Evolutionary conservation across 2,329 filamentous ascomycete genomes (phyloP).

Genomic region (Clonostachys rosea): DNA sequence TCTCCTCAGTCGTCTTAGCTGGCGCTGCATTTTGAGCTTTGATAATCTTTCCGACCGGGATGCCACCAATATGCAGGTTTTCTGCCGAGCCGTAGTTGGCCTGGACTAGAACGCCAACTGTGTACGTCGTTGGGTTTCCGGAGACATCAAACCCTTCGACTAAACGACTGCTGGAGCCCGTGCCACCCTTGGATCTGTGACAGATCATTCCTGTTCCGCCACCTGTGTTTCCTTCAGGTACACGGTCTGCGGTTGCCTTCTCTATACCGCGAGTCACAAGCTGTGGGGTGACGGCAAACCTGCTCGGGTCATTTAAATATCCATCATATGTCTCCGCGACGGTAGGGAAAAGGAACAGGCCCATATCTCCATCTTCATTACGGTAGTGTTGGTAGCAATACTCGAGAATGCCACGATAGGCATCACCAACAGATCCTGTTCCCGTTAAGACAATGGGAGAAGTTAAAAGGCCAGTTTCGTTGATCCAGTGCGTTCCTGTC

Average conservation of each 20-base stretch:
- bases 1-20: slow-evolving; percentile 8
- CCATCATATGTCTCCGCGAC: slow-evolving; percentile 63
- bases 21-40: slow-evolving; percentile 25
- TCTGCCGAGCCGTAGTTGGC: slow-evolving; percentile 58
- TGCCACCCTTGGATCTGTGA: slow-evolving; percentile 63
- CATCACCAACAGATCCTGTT: slow-evolving; percentile 51
- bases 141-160: slow-evolving; percentile 36
- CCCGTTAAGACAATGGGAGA: slow-evolving; percentile 59
- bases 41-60: slow-evolving; percentile 57
- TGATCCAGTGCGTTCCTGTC: slow-evolving; percentile 57
- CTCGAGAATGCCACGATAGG: slow-evolving; percentile 54
- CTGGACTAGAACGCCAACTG: slow-evolving; percentile 58
- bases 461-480: slow-evolving; percentile 54
- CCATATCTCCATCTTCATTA: slow-evolving; percentile 33
- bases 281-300: slow-evolving; percentile 47
- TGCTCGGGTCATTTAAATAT: slow-evolving; percentile 50
- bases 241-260: slow-evolving; percentile 39
- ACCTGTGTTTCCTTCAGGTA: slow-evolving; percentile 58
- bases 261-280: slow-evolving; percentile 51
- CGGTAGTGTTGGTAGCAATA: slow-evolving; percentile 42
- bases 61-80: slow-evolving; percentile 54
- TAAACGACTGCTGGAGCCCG: slow-evolving; percentile 54
- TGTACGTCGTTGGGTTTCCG: slow-evolving; percentile 37
- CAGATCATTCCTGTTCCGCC: slow-evolving; percentile 67
- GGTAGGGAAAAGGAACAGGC: slow-evolving; percentile 52